A percentile compares a stretch with the other conserved stretches of the same genome.
Evolutionary conservation across 305 asterid species (phyloP).

Genomic region (Fraxinus platypoda): DNA sequence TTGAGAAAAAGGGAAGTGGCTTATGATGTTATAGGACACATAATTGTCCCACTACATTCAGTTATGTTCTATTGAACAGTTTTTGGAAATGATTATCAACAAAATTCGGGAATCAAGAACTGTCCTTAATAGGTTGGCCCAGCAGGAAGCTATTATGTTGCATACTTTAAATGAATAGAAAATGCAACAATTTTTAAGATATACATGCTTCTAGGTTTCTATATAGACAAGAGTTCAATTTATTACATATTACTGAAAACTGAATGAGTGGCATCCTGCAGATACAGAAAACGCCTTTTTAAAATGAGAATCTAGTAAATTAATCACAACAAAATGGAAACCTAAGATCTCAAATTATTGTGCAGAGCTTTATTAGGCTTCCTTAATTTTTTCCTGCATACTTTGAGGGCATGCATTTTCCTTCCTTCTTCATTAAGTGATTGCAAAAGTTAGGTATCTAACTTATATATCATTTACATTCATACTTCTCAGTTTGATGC

Average conservation of each 20-base stretch:
- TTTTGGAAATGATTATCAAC: too few species aligned
- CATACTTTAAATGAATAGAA: not conserved
- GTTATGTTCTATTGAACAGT: not conserved
- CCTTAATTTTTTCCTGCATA: not conserved
- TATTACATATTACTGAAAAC: not conserved
- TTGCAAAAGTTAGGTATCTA: conserved; percentile 13
- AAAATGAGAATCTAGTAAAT: not conserved
- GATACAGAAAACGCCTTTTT: not conserved
- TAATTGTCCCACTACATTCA: not conserved
- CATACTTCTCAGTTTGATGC: not conserved
- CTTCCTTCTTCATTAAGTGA: not conserved
- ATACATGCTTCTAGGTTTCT: not conserved
- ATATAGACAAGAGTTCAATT: not conserved
- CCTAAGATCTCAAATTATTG: too few species aligned
- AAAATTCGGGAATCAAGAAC: not conserved
- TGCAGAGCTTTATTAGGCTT: not conserved
- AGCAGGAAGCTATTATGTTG: not conserved
- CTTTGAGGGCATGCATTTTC: not conserved
- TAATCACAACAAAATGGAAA: not conserved
- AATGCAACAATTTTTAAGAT: not conserved
- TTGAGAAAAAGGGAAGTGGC: not conserved
- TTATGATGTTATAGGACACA: not conserved
- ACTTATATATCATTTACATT: not conserved
- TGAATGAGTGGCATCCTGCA: not conserved
- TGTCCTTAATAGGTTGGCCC: not conserved